Conservation (phyloP, 2,329 filamentous ascomycete genomes). For the Ophiognomonia clavigignenti-juglandacearum region DNA sequence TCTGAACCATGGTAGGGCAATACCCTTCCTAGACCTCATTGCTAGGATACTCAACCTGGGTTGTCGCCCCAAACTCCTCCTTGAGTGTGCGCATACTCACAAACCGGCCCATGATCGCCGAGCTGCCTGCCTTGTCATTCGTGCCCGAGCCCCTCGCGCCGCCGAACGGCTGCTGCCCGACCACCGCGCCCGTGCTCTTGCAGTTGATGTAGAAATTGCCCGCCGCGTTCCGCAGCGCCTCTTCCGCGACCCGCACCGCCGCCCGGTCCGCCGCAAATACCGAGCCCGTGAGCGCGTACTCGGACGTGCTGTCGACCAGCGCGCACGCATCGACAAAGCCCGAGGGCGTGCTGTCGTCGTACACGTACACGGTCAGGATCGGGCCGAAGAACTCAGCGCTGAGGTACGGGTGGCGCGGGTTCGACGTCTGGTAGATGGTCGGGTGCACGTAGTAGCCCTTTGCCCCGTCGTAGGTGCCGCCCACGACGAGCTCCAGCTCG, state of each 20-base stretch:
- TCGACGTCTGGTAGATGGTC: constrained; percentile 38
- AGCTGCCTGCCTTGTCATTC: constrained; percentile 59
- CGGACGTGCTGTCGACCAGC: constrained; percentile 65
- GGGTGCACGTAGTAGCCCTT: constrained; percentile 41
- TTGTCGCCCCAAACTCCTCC: constrained; percentile 67
- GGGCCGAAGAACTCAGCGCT: constrained; percentile 45
- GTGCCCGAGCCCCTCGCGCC: constrained; percentile 64
- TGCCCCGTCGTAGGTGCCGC: constrained; percentile 38
- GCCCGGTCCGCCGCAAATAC: constrained; percentile 44
- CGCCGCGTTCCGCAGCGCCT: constrained; percentile 46
- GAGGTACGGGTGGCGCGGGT: constrained; percentile 38
- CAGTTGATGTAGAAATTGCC: constrained; percentile 57
- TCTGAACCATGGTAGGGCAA: too few species aligned
- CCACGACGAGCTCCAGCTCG: constrained; percentile 36
- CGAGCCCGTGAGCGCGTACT: constrained; percentile 55
- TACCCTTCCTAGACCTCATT: constrained; percentile 53
- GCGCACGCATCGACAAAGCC: constrained; percentile 48
- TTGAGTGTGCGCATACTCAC: constrained; percentile 48
- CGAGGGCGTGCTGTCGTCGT: constrained; percentile 36
- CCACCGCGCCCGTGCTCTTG: constrained; percentile 62
- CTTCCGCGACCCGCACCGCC: constrained; percentile 45
- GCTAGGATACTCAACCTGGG: constrained; percentile 64
- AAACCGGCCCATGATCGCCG: constrained; percentile 44
- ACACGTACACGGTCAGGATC: constrained; percentile 41
- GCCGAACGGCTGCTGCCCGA: constrained; percentile 69